Evolutionary conservation across 1,284 basidiomycete species (phyloP).

Genomic region (Sutorius eximius): DNA sequence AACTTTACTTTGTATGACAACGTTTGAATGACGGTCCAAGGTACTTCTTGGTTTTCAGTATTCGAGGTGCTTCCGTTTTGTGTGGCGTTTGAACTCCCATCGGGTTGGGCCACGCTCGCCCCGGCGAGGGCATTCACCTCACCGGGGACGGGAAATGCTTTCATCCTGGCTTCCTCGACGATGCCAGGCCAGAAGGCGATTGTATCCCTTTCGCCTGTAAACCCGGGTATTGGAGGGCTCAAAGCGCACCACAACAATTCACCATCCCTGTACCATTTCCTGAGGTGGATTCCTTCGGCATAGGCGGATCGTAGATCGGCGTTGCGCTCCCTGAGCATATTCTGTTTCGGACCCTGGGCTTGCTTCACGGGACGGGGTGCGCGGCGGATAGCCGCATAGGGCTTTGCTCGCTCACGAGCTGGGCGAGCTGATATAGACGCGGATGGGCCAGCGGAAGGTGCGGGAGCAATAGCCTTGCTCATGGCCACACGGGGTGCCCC

Average conservation of each 20-base stretch:
- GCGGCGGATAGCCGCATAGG: slow-evolving; percentile 60
- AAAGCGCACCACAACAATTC: slow-evolving; percentile 77
- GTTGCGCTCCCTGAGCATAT: slow-evolving; percentile 57
- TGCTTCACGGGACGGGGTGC: slow-evolving; percentile 42
- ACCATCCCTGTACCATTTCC: slow-evolving; percentile 61
- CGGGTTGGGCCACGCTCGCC: neutral
- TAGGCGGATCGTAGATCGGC: slow-evolving; percentile 57
- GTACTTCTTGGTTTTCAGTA: slow-evolving; percentile 28
- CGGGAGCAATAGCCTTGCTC: neutral
- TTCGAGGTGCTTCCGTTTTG: slow-evolving; percentile 10
- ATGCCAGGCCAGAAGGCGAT: slow-evolving; percentile 75
- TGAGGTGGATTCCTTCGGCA: slow-evolving; percentile 36
- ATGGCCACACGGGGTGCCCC: slow-evolving; percentile 11
- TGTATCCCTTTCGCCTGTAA: slow-evolving; percentile 38
- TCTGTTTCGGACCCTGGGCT: slow-evolving; percentile 45
- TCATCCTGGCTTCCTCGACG: slow-evolving; percentile 58
- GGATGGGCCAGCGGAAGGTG: slow-evolving; percentile 1
- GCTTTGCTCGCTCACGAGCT: slow-evolving; percentile 34
- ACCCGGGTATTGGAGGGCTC: slow-evolving; percentile 47
- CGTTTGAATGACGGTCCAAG: slow-evolving; percentile 60
- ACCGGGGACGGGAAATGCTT: slow-evolving; percentile 27
- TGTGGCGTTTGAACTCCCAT: neutral
- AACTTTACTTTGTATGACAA: slow-evolving; percentile 63
- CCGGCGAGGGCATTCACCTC: slow-evolving; percentile 7
- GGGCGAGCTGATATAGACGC: slow-evolving; percentile 11